Evolutionary conservation across 2,329 filamentous ascomycete species (phyloP).

Genomic region (Ophidiomyces ophidiicola): DNA sequence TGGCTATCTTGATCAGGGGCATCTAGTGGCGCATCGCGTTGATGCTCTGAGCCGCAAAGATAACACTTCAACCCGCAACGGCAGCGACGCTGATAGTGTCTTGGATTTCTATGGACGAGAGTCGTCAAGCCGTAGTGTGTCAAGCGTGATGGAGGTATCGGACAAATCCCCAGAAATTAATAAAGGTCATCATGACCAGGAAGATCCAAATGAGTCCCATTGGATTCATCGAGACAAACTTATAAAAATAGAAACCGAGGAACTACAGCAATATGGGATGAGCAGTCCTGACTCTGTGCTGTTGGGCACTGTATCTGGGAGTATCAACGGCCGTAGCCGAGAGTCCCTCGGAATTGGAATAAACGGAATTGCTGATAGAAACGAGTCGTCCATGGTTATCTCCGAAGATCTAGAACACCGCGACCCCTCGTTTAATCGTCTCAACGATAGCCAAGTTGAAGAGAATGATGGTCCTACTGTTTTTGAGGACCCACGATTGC

Average conservation of each 20-base stretch:
- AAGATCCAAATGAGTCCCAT: conserved; percentile 28
- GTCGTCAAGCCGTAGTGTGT: conserved; percentile 17
- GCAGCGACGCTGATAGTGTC: conserved; percentile 30
- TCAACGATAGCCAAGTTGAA: conserved; percentile 30
- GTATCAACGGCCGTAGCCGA: conserved; percentile 27
- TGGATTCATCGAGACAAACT: conserved; percentile 43
- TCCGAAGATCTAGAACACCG: conserved; percentile 26
- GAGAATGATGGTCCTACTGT: conserved; percentile 24
- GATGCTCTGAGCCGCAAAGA: conserved; percentile 25
- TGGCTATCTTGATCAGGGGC: conserved; percentile 21
- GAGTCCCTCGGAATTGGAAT: conserved; percentile 26
- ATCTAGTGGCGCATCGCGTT: conserved; percentile 21
- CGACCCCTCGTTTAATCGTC: conserved; percentile 24
- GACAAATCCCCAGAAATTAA: conserved; percentile 9
- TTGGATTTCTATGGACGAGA: conserved; percentile 28
- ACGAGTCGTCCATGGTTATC: conserved; percentile 25
- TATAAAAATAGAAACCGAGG: conserved; percentile 40
- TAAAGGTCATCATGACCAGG: conserved; percentile 12
- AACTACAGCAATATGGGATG: conserved; percentile 38
- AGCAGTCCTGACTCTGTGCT: conserved; percentile 29
- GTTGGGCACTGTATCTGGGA: conserved; percentile 26
- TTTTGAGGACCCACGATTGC: conserved; percentile 54
- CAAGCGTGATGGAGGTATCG: conserved; percentile 19
- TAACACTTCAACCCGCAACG: conserved; percentile 25
- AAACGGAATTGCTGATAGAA: conserved; percentile 23